phyloP scores from a whole-genome alignment of 2,329 filamentous ascomycete species.

The Colletotrichum navitas region DNA sequence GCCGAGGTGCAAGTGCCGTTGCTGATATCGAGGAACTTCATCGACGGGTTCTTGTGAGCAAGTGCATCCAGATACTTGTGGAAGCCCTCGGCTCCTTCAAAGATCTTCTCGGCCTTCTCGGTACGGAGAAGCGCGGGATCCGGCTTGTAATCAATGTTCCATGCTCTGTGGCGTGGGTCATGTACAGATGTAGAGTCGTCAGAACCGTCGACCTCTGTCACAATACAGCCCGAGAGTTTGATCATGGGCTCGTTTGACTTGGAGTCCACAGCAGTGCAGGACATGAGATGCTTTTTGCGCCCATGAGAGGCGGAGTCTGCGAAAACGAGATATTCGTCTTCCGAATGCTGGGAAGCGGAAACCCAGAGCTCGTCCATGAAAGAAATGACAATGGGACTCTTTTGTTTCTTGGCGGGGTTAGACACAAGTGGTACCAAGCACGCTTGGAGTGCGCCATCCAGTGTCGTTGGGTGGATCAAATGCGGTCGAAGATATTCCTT shows the following conservation, averaged over 20 bases:
- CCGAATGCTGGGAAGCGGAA: constrained; percentile 14
- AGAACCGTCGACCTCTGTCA: constrained; percentile 20
- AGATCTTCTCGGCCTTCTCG: neutral
- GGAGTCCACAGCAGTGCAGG: neutral
- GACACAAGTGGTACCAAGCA: constrained; percentile 4
- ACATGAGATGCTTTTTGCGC: neutral
- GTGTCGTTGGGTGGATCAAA: constrained; percentile 37
- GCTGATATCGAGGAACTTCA: constrained; percentile 54
- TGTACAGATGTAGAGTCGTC: neutral
- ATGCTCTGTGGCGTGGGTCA: constrained; percentile 14
- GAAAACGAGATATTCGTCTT: constrained; percentile 27
- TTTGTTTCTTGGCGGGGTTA: constrained; percentile 1
- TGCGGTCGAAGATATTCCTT: constrained; percentile 32
- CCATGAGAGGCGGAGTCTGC: constrained; percentile 12
- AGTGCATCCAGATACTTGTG: constrained; percentile 9
- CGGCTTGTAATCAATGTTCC: constrained; percentile 8
- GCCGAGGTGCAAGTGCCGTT: constrained; percentile 51
- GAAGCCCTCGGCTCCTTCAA: neutral
- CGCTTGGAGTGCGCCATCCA: constrained; percentile 25
- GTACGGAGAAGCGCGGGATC: neutral
- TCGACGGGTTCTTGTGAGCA: constrained; percentile 48
- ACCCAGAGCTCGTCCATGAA: constrained; percentile 34
- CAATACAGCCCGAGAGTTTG: constrained; percentile 22
- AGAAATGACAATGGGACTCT: constrained; percentile 18
- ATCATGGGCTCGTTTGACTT: neutral